These are phyloP conservation scores for Moringa oleifera DNA, from an alignment of 345 rosid species.

Conservation along the genomic window DNA sequence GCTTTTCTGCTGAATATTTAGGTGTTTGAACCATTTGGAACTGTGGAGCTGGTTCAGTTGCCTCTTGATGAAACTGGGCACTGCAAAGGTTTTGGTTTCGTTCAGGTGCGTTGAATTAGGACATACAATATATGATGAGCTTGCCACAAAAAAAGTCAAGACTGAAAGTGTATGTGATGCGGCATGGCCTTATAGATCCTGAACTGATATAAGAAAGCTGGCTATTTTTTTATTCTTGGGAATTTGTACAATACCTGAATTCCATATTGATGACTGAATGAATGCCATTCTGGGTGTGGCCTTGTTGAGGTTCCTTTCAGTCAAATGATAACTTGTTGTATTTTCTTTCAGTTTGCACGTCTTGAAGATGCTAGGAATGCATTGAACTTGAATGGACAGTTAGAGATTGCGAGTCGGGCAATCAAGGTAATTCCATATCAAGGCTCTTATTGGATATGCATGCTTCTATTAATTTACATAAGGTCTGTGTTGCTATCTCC, in stretches of 20 bases:
- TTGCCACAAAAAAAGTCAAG: not conserved
- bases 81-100: slow-evolving; percentile 96
- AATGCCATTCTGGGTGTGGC: not conserved
- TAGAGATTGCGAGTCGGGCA: slow-evolving; percentile 84
- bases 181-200: not conserved
- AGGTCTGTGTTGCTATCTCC: not conserved
- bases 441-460: not conserved
- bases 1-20: slow-evolving; percentile 13
- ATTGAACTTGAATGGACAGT: slow-evolving; percentile 75
- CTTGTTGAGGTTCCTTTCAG: slow-evolving; percentile 7
- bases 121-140: slow-evolving; percentile 2
- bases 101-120: slow-evolving; percentile 82
- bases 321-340: slow-evolving; percentile 6
- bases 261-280: no score
- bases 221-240: not conserved
- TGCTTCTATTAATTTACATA: not conserved
- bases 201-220: not conserved
- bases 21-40: slow-evolving; percentile 96
- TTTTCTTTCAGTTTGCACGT: slow-evolving; percentile 60
- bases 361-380: slow-evolving; percentile 97
- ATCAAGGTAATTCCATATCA: slow-evolving; percentile 55
- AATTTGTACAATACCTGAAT: not conserved
- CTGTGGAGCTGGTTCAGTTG: slow-evolving; percentile 92
- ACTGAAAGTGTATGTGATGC: not conserved
- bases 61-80: slow-evolving; percentile 84